phyloP scores from a whole-genome alignment of 164 flowering plant species.

The Chimonanthus praecox region DNA sequence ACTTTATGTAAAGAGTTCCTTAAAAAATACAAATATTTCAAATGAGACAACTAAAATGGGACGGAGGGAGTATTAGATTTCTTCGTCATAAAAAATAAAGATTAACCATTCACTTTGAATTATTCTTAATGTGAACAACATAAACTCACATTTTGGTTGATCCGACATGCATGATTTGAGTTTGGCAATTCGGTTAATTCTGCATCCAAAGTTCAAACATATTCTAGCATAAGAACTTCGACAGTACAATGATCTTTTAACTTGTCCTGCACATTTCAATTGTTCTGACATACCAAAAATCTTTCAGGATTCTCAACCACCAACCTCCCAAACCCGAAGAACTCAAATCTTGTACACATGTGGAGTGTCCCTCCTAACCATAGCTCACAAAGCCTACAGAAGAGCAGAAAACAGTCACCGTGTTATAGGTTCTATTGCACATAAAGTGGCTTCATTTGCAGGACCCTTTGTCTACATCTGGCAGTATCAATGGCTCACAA shows the following conservation, averaged over 20 bases:
- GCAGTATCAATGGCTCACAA: conserved; percentile 31
- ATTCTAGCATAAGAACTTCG: too few species aligned
- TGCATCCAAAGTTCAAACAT: too few species aligned
- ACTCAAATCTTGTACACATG: conserved; percentile 44
- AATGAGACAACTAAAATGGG: too few species aligned
- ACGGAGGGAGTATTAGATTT: too few species aligned
- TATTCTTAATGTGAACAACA: too few species aligned
- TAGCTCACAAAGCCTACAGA: conserved; percentile 25
- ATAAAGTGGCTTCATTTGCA: conserved; percentile 13
- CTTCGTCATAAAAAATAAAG: too few species aligned
- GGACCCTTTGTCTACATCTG: conserved; percentile 22
- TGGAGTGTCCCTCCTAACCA: conserved; percentile 35
- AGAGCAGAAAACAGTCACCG: conserved; percentile 24
- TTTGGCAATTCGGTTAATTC: too few species aligned
- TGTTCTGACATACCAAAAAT: neutral
- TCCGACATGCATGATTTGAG: too few species aligned
- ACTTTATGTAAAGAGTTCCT: too few species aligned
- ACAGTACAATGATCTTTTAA: neutral
- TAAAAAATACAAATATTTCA: too few species aligned
- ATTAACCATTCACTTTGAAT: too few species aligned
- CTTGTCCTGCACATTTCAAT: neutral
- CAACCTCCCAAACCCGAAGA: conserved; percentile 13
- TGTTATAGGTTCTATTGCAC: conserved; percentile 34
- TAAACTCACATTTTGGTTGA: too few species aligned
- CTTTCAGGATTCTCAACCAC: neutral